phyloP scores from a whole-genome alignment of 2,329 filamentous ascomycete genomes.

The Chrysosporium keratinophilum region DNA sequence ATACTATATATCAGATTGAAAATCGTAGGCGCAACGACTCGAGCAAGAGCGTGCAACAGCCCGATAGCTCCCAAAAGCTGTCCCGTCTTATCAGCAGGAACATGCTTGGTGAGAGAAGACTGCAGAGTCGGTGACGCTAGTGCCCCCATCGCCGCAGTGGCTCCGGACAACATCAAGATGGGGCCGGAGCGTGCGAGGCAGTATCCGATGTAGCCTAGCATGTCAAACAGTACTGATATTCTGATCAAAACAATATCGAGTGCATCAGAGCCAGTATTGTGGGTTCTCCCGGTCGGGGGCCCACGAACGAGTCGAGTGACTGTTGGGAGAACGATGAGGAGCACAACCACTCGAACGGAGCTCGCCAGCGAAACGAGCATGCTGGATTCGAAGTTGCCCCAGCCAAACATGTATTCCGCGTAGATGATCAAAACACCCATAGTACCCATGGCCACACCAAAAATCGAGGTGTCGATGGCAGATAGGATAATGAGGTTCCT shows the following conservation, averaged over 20 bases:
- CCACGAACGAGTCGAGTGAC: slow-evolving; percentile 64
- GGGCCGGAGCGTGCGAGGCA: slow-evolving; percentile 51
- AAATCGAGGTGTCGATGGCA: slow-evolving; percentile 67
- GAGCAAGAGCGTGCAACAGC: slow-evolving; percentile 68
- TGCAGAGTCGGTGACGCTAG: slow-evolving; percentile 78
- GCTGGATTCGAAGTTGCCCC: slow-evolving; percentile 71
- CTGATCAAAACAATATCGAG: slow-evolving; percentile 72
- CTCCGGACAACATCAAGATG: slow-evolving; percentile 61
- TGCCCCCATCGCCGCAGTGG: slow-evolving; percentile 67
- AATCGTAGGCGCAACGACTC: slow-evolving; percentile 66
- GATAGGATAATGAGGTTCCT: slow-evolving; percentile 76
- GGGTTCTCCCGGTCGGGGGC: slow-evolving; percentile 14
- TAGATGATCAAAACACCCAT: slow-evolving; percentile 79
- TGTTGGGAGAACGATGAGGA: slow-evolving; percentile 64
- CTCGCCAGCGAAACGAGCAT: slow-evolving; percentile 74
- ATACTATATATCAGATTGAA: slow-evolving; percentile 79
- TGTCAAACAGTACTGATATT: slow-evolving; percentile 62
- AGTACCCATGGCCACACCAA: slow-evolving; percentile 70
- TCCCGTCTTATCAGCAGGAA: slow-evolving; percentile 69
- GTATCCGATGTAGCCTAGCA: slow-evolving; percentile 66
- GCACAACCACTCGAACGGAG: slow-evolving; percentile 60
- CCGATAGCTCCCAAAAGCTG: slow-evolving; percentile 83
- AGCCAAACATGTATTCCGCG: slow-evolving; percentile 65
- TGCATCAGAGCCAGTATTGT: slow-evolving; percentile 60
- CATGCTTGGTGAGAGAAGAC: slow-evolving; percentile 78